Conservation (phyloP, 352 stramenopile genomes). For the Phytophthora kernoviae region DNA sequence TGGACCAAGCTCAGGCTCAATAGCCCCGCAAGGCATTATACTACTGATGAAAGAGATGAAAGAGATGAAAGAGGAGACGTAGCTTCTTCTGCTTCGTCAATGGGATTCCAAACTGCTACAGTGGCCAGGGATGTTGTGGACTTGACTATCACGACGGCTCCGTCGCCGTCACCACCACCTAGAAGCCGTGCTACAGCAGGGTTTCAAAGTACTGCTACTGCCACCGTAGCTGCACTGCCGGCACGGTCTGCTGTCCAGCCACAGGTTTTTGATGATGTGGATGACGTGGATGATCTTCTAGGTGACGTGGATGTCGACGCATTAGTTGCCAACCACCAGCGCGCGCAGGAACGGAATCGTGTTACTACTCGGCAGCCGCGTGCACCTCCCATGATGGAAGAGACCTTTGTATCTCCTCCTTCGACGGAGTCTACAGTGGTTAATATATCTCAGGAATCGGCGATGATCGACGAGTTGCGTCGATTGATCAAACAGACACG, state of each 20-base stretch:
- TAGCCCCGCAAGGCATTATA: constrained; percentile 1
- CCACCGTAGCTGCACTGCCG: constrained; percentile 1
- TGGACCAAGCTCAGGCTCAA: constrained; percentile 4
- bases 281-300: constrained; percentile 41
- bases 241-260: neutral
- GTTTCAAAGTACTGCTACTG: constrained; percentile 5
- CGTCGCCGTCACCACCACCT: neutral
- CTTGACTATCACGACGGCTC: constrained; percentile 24
- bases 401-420: constrained; percentile 17
- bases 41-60: neutral
- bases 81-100: neutral
- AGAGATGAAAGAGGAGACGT: constrained; percentile 5
- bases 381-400: neutral
- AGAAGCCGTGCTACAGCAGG: constrained; percentile 5
- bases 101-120: constrained; percentile 5
- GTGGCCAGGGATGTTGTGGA: constrained; percentile 27
- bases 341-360: constrained; percentile 30
- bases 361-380: constrained; percentile 3
- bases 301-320: constrained; percentile 57
- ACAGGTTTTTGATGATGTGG: constrained; percentile 25
- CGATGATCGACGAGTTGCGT: constrained; percentile 36
- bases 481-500: constrained; percentile 67
- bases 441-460: constrained; percentile 24
- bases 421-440: constrained; percentile 25
- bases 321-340: constrained; percentile 51